Percentiles rank a stretch among this genome's conserved stretches.
phyloP scores from a whole-genome alignment of 2,329 filamentous ascomycete genomes.

The Colletotrichum cordylinicola region DNA sequence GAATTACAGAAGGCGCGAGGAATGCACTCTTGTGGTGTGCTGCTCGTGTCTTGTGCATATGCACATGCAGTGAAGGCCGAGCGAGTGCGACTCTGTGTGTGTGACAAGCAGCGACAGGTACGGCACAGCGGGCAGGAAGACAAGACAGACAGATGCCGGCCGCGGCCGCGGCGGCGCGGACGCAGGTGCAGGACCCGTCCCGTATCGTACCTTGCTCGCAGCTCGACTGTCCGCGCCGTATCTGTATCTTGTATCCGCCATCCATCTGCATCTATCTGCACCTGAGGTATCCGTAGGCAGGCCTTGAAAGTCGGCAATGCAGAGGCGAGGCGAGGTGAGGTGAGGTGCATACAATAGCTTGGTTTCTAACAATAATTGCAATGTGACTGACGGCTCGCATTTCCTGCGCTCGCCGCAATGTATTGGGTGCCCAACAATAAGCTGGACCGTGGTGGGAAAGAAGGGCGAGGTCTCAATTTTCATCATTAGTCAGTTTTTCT shows the following conservation, averaged over 20 bases:
- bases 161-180: constrained; percentile 1
- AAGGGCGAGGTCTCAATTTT: background rate
- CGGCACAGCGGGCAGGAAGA: background rate
- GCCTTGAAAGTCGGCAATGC: background rate
- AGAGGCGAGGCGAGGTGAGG: background rate
- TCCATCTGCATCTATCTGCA: background rate
- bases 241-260: background rate
- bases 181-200: constrained; percentile 9
- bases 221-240: background rate
- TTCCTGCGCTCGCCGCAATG: background rate
- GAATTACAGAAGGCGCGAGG: constrained; percentile 12
- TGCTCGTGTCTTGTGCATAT: constrained; percentile 10
- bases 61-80: constrained; percentile 12
- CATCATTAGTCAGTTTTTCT: background rate
- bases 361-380: background rate
- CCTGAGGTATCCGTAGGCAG: background rate
- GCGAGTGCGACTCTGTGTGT: background rate
- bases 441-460: background rate
- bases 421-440: background rate
- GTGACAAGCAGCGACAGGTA: background rate
- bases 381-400: background rate
- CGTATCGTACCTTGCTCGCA: background rate
- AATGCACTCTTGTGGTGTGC: constrained; percentile 5
- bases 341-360: background rate
- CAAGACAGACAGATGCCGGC: constrained; percentile 6